phyloP scores from a whole-genome alignment of 306 rosid species.

The Medicago lupulina region DNA sequence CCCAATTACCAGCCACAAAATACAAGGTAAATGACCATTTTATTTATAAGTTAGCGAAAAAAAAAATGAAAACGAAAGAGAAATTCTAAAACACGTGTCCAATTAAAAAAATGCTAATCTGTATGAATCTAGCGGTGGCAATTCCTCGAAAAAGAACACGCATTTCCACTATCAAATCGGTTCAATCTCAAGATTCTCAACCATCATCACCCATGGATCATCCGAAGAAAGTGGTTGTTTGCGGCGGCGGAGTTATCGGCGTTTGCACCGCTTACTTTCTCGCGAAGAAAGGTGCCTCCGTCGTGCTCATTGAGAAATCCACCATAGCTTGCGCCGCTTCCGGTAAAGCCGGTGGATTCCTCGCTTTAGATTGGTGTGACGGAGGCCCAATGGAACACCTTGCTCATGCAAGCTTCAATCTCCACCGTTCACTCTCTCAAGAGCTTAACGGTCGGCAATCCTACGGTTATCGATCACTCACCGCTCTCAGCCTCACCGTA shows the following conservation, averaged over 20 bases:
- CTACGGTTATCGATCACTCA: slow-evolving; percentile 82
- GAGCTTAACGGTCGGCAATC: slow-evolving; percentile 73
- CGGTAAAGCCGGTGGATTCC: slow-evolving; percentile 93
- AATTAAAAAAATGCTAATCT: neutral
- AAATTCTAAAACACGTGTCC: slow-evolving; percentile 24
- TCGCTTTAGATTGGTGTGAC: slow-evolving; percentile 95
- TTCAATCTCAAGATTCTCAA: slow-evolving; percentile 4
- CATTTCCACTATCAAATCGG: neutral
- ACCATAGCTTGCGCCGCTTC: slow-evolving; percentile 91
- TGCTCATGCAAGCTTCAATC: slow-evolving; percentile 80
- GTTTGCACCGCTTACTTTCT: slow-evolving; percentile 87
- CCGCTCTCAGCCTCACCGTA: slow-evolving; percentile 72
- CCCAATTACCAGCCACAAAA: too few relatives aligned
- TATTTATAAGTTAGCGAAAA: too few relatives aligned
- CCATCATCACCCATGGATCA: slow-evolving; percentile 55
- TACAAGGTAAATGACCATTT: too few relatives aligned
- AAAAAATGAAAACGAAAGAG: too few relatives aligned
- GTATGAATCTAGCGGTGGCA: slow-evolving; percentile 40
- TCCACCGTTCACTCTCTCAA: slow-evolving; percentile 75
- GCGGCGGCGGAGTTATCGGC: slow-evolving; percentile 88
- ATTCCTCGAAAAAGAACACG: neutral
- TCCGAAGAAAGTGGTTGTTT: slow-evolving; percentile 64
- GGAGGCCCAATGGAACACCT: slow-evolving; percentile 69
- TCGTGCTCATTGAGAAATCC: slow-evolving; percentile 78
- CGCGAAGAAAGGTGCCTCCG: slow-evolving; percentile 79